Evolutionary conservation across 306 rosid genomes (phyloP).

Genomic region (Quercus glauca): DNA sequence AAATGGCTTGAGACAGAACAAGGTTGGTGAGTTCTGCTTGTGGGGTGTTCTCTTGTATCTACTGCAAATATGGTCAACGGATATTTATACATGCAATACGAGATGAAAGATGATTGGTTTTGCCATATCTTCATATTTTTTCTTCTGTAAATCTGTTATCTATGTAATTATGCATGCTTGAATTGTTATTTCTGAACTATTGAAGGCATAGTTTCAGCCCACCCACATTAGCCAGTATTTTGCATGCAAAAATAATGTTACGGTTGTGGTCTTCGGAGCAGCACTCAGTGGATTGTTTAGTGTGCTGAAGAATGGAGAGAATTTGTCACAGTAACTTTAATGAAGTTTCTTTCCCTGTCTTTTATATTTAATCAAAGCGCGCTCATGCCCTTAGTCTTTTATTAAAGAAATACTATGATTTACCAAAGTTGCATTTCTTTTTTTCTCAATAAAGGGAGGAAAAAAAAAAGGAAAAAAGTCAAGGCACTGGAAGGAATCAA

Average conservation of each 20-base stretch:
- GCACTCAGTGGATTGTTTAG: neutral
- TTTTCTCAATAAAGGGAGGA: no score
- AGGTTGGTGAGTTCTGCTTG: slow-evolving; percentile 13
- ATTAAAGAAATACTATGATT: no score
- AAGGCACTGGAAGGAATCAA: no score
- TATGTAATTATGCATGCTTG: slow-evolving; percentile 2
- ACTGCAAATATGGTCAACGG: neutral
- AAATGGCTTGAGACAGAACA: neutral
- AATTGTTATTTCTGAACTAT: slow-evolving; percentile 4
- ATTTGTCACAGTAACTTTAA: neutral
- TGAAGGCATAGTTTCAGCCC: neutral
- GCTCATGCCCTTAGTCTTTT: no score
- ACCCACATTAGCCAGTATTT: neutral
- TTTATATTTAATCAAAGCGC: no score
- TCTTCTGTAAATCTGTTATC: slow-evolving; percentile 12
- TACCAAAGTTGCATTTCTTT: no score
- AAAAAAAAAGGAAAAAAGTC: no score
- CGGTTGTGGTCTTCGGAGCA: neutral
- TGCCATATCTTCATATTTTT: neutral
- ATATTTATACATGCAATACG: neutral
- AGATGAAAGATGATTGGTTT: neutral
- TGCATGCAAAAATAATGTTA: neutral
- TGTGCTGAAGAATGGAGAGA: neutral
- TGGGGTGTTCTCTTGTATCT: slow-evolving; percentile 1
- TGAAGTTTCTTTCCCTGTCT: neutral